These are phyloP conservation scores for Chrysochromulina tobinii DNA, from an alignment of 78 protist genomes.

Conservation along the genomic window DNA sequence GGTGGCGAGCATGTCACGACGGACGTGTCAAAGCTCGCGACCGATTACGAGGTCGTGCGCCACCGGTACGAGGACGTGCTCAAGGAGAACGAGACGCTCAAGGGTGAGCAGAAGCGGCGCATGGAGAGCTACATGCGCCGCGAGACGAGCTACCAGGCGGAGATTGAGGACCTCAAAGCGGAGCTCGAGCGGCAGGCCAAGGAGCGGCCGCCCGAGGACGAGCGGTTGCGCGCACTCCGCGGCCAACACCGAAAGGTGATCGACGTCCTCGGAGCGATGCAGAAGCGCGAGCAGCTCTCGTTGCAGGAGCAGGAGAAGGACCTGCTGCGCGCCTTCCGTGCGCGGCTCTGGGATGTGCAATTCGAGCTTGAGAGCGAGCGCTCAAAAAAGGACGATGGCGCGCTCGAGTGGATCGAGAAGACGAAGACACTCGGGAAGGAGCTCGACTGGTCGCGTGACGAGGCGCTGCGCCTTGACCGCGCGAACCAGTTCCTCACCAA, in stretches of 20 bases:
- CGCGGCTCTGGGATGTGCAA: conserved; percentile 29
- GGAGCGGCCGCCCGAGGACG: background rate
- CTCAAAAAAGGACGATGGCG: conserved; percentile 22
- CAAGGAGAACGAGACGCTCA: conserved; percentile 11
- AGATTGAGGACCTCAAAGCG: background rate
- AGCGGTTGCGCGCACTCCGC: background rate
- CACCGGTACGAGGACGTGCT: background rate
- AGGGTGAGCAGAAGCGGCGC: background rate
- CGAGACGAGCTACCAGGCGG: background rate
- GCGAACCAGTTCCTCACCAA: background rate
- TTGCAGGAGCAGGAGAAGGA: conserved; percentile 1
- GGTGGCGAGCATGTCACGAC: too few species aligned
- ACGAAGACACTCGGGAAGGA: background rate
- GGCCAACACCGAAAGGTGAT: background rate
- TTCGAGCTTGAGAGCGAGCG: conserved; percentile 28
- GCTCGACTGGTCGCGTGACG: conserved; percentile 17
- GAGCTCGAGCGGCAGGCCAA: background rate
- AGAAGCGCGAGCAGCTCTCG: background rate
- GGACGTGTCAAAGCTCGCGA: background rate
- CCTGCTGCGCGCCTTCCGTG: conserved; percentile 31
- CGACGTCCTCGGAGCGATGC: background rate
- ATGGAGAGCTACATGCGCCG: background rate
- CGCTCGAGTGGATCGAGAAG: conserved; percentile 20
- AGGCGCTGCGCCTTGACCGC: conserved; percentile 21
- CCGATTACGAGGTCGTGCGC: conserved; percentile 4